A percentile compares a stretch with the other conserved stretches of the same genome.
Evolutionary conservation across 2,329 filamentous ascomycete genomes (phyloP).

Genomic region (Paecilomyces sp.): DNA sequence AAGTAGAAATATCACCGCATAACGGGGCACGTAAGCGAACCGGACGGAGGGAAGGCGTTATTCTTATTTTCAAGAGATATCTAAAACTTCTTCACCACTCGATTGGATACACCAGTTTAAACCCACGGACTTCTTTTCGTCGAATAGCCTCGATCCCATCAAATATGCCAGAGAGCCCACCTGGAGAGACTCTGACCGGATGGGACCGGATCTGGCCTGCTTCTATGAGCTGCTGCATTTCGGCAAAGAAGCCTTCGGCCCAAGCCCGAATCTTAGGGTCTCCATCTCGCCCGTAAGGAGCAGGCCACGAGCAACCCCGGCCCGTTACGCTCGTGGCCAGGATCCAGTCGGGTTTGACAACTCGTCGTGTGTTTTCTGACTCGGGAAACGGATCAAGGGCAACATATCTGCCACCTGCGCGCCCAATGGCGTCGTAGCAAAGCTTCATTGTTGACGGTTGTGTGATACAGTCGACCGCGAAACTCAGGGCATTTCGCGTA

Average conservation of each 20-base stretch:
- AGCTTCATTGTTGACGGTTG: constrained; percentile 21
- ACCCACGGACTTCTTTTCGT: not conserved
- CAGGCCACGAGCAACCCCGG: constrained; percentile 9
- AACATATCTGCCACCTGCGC: constrained; percentile 8
- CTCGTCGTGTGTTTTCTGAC: constrained; percentile 7
- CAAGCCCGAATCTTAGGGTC: constrained; percentile 2
- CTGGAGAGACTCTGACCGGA: not conserved
- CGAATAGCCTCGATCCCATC: not conserved
- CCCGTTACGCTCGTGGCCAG: constrained; percentile 19
- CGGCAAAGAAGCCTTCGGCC: not conserved
- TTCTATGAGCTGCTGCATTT: constrained; percentile 3
- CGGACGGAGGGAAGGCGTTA: no score
- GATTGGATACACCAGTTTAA: not conserved
- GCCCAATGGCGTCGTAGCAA: constrained; percentile 29
- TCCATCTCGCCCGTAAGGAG: constrained; percentile 10
- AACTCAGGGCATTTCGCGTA: constrained; percentile 29
- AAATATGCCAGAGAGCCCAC: not conserved
- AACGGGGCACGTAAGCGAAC: no score
- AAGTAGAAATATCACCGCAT: no score
- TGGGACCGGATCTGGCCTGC: constrained; percentile 4
- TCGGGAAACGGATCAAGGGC: constrained; percentile 17
- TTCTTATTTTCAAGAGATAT: no score
- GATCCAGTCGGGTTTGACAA: constrained; percentile 19
- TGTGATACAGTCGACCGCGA: constrained; percentile 38
- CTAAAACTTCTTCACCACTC: no score